Evolutionary conservation across 768 basidiomycete species (phyloP).

Genomic region (Astraeus odoratus): DNA sequence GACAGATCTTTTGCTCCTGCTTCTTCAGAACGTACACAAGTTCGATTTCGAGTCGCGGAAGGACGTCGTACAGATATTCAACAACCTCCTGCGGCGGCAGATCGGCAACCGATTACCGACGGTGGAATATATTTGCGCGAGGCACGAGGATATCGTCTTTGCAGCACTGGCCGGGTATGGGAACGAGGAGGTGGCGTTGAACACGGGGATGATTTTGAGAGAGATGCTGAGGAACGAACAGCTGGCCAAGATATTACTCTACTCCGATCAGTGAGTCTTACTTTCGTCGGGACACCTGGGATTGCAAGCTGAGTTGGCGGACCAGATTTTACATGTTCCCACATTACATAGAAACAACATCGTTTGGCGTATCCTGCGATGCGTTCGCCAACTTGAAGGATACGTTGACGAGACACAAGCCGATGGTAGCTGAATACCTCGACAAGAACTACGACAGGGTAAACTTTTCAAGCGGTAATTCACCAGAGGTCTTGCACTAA

Average conservation of each 20-base stretch:
- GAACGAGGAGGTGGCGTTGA: constrained; percentile 93
- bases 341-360: constrained; percentile 93
- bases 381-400: constrained; percentile 98
- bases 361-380: constrained; percentile 97
- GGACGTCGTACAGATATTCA: constrained; percentile 82
- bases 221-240: constrained; percentile 96
- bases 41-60: constrained; percentile 94
- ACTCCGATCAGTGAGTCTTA: constrained; percentile 88
- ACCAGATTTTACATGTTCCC: constrained; percentile 92
- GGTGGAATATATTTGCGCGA: constrained; percentile 82
- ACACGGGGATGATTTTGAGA: constrained; percentile 95
- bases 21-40: constrained; percentile 74
- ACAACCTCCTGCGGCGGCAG: constrained; percentile 82
- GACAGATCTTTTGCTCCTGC: constrained; percentile 74
- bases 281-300: constrained; percentile 6
- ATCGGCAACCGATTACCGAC: constrained; percentile 95
- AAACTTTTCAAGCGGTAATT: no score
- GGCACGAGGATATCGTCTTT: constrained; percentile 72
- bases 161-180: constrained; percentile 86
- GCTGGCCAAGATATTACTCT: constrained; percentile 79
- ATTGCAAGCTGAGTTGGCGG: not conserved
- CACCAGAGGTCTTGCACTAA: no score
- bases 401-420: constrained; percentile 92
- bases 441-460: constrained; percentile 97
- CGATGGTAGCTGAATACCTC: constrained; percentile 95